phyloP scores from a whole-genome alignment of 2,329 filamentous ascomycete species.

The Claviceps digitariae region DNA sequence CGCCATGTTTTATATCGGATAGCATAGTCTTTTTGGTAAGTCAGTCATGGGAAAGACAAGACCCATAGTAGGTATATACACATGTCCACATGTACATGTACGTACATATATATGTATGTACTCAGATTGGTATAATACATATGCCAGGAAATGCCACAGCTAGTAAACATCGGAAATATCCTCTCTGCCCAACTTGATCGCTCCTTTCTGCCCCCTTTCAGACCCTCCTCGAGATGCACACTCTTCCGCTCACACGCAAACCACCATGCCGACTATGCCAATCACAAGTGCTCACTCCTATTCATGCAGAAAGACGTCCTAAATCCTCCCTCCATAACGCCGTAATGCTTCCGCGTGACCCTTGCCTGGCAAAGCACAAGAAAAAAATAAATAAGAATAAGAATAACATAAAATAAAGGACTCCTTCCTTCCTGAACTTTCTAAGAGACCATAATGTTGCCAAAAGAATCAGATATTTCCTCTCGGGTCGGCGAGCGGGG shows the following conservation, averaged over 20 bases:
- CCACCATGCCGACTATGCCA: neutral
- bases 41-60: neutral
- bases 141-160: neutral
- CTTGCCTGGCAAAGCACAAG: neutral
- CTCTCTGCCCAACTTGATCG: neutral
- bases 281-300: neutral
- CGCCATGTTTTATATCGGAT: no score
- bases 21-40: neutral
- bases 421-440: neutral
- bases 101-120: no score
- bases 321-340: conserved; percentile 13
- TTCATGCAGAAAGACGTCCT: neutral
- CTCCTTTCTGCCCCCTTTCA: neutral
- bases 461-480: conserved; percentile 42
- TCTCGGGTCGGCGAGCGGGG: conserved; percentile 26
- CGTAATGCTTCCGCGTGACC: conserved; percentile 15
- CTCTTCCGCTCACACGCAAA: neutral
- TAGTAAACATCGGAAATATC: neutral
- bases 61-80: no score
- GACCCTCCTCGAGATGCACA: neutral
- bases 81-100: no score
- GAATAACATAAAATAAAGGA: neutral
- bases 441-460: conserved; percentile 39
- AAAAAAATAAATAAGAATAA: neutral
- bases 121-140: neutral